phyloP scores from a whole-genome alignment of 2,329 filamentous ascomycete genomes.

The Scopulariopsis brevicaulis region DNA sequence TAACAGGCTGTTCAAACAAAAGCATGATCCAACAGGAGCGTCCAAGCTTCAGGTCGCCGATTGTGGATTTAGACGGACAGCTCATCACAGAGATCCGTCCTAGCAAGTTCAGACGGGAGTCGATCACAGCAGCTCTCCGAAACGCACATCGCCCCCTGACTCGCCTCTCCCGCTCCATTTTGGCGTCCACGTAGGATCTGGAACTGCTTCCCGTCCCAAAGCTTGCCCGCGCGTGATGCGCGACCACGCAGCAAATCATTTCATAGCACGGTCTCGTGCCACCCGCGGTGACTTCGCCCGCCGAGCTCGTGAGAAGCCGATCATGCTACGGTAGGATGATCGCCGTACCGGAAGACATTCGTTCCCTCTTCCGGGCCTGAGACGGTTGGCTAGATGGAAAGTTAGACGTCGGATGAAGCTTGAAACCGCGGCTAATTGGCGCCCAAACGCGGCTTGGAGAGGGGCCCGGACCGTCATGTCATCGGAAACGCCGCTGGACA shows the following conservation, averaged over 20 bases:
- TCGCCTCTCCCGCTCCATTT: not conserved
- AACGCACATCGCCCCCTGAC: not conserved
- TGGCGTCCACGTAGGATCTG: not conserved
- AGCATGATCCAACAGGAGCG: not conserved
- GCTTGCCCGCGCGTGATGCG: not conserved
- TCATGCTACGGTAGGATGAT: not conserved
- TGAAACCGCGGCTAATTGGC: not conserved
- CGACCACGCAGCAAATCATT: not conserved
- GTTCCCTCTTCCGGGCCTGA: not conserved
- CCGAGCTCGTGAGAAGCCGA: not conserved
- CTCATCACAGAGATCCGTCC: not conserved
- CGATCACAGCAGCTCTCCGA: not conserved
- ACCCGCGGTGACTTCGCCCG: not conserved
- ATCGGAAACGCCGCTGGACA: no score
- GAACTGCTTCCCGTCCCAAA: not conserved
- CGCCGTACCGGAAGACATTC: not conserved
- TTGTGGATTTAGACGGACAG: not conserved
- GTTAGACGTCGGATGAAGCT: not conserved
- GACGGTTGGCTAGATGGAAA: not conserved
- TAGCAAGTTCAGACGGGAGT: not conserved
- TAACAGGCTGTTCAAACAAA: not conserved
- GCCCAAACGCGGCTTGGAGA: not conserved
- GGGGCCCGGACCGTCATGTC: not conserved
- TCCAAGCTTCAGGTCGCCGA: not conserved
- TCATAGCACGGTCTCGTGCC: not conserved